These are phyloP conservation scores for Cornus suecica DNA, from an alignment of 148 eudicot genomes.

Conservation along the genomic window DNA sequence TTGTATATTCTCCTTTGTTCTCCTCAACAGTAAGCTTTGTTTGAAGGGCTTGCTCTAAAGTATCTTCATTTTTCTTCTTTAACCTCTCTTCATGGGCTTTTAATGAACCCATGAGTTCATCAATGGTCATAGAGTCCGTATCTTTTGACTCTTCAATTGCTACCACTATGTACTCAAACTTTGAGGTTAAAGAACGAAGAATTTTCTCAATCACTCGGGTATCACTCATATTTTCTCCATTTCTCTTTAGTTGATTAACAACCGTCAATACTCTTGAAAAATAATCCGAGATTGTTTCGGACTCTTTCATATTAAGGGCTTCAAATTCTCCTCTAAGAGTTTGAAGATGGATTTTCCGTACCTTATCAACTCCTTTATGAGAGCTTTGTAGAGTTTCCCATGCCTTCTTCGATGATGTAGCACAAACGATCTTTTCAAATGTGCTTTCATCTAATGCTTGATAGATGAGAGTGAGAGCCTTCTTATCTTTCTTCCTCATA, in stretches of 20 bases:
- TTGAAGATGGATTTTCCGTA: conserved; percentile 15
- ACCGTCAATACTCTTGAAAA: conserved; percentile 7
- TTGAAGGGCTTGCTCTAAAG: conserved; percentile 3
- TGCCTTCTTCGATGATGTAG: conserved; percentile 4
- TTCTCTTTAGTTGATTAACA: conserved; percentile 10
- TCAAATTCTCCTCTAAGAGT: conserved; percentile 11
- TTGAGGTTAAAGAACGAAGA: neutral
- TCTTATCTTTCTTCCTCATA: neutral
- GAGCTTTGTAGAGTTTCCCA: conserved; percentile 11
- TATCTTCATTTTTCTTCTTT: neutral
- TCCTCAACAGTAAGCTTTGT: neutral
- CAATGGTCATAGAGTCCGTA: conserved; percentile 3
- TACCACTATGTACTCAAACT: neutral
- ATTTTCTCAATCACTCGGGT: neutral
- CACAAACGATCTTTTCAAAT: conserved; percentile 2
- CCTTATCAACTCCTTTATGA: conserved; percentile 13
- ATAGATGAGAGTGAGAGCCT: neutral
- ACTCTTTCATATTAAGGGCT: conserved; percentile 2
- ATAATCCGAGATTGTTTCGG: conserved; percentile 2
- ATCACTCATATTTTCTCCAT: conserved; percentile 12
- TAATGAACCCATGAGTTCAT: conserved; percentile 5
- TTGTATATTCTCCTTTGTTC: neutral
- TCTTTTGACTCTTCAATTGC: conserved; percentile 10
- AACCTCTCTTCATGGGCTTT: conserved; percentile 6
- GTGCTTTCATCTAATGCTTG: neutral